phyloP scores from a whole-genome alignment of 2,329 filamentous ascomycete species.

The Diaporthe caulivora region DNA sequence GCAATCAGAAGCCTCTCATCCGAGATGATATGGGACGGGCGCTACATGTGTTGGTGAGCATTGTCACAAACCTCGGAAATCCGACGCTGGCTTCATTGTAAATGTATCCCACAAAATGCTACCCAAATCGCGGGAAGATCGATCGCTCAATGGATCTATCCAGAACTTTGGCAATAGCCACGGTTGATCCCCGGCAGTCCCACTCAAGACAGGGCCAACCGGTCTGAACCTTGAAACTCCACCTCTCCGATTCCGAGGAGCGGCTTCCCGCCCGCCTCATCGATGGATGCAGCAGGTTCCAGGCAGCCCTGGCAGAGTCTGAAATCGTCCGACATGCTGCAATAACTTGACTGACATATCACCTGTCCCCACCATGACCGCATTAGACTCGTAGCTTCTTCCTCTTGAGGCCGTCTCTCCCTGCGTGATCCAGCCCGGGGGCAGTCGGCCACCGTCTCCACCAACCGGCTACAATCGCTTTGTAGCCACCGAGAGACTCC shows the following conservation, averaged over 20 bases:
- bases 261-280: neutral
- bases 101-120: constrained; percentile 13
- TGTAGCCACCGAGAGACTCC: neutral
- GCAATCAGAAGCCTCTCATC: neutral
- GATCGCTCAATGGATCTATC: constrained; percentile 11
- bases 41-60: neutral
- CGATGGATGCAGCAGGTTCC: neutral
- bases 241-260: constrained; percentile 9
- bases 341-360: constrained; percentile 4
- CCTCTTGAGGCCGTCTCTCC: constrained; percentile 3
- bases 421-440: neutral
- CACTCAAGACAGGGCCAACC: constrained; percentile 7
- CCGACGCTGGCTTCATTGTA: neutral
- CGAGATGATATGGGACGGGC: neutral
- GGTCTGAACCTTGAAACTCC: constrained; percentile 3
- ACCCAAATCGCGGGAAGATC: constrained; percentile 23
- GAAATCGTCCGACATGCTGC: neutral
- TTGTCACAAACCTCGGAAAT: neutral
- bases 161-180: neutral
- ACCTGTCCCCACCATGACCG: constrained; percentile 18
- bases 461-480: neutral
- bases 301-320: neutral
- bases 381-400: constrained; percentile 14
- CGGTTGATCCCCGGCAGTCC: constrained; percentile 10
- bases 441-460: constrained; percentile 5